Base-by-base conservation (phyloP, 148 eudicot genomes). In the Spergularia bocconei region DNA sequence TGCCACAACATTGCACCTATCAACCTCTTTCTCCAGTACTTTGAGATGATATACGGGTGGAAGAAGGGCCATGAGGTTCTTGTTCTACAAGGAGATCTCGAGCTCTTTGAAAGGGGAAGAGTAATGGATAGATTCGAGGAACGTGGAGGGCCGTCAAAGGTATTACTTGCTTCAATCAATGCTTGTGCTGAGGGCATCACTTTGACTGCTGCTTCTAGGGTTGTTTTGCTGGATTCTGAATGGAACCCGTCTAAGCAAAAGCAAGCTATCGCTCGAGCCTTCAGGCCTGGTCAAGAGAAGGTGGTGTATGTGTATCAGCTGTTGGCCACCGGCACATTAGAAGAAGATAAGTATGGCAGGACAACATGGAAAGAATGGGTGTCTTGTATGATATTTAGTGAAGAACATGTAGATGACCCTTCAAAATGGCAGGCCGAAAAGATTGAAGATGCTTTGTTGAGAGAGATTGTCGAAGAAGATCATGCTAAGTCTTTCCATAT, bases 331-430 rank as follows among this genome's bases (percentile, higher is more conserved):
- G 99, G 99, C 15, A 92, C 94, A 4, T 63, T 95, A 65, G 99
- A 95, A 69, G 99, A 95, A 55, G 99, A 95, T 78, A 95, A 95
- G 74, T 84, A 89, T 67, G 84, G 84, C 1, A 74, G 94, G 53
- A 95, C 99, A 1, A 89, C 99, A 2, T 95, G 97, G 97, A 95
- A 95, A 77, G 99, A 95, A 82, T 90, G 94, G 97, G 91, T 95
- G 29, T 95, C 99, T 11, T 87, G 96, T 75, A 90, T 95, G 99
- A 95, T 95, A 25, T 92, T 92, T 71, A 95, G 99, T 47, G 96
- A 95, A 78, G 99, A 92, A 48, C 86, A 78, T 4, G 91, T 92
- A 11, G 99, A 92, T 80, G 99, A 95, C 52, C 97, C 96, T 55
- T 95, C 99, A 1, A 87, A 87, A 55, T 89, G 94, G 96, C 97